These are phyloP conservation scores for Coemansia sp. DNA, from an alignment of 192 early-diverging fungal species.

Conservation along the genomic window DNA sequence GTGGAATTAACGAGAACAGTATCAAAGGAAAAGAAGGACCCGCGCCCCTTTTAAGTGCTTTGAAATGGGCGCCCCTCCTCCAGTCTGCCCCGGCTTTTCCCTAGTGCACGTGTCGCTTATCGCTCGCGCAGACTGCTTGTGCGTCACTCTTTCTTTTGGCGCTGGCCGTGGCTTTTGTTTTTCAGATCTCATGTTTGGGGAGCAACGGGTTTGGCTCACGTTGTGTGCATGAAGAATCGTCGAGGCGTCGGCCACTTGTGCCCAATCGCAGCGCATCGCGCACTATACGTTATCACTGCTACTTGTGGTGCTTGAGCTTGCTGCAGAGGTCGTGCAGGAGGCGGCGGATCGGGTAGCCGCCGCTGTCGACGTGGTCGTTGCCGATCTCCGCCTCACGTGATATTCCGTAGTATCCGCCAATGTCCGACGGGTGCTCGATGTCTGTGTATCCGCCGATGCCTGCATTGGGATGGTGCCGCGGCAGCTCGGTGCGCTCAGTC, in stretches of 20 bases:
- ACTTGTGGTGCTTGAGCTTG: neutral
- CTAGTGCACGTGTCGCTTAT: constrained; percentile 2
- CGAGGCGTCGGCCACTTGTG: neutral
- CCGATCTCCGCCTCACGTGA: constrained; percentile 29
- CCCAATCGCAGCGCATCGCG: neutral
- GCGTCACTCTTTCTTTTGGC: neutral
- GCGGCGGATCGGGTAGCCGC: constrained; percentile 3
- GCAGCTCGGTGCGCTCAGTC: constrained; percentile 5
- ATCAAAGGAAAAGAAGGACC: constrained; percentile 1
- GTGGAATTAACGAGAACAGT: neutral
- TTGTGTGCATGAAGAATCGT: neutral
- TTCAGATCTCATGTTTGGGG: neutral
- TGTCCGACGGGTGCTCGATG: constrained; percentile 20
- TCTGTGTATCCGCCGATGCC: constrained; percentile 29
- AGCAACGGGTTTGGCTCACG: neutral
- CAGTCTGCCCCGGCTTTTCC: neutral
- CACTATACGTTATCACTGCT: neutral
- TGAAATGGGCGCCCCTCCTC: neutral
- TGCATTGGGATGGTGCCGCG: constrained; percentile 21
- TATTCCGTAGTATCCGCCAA: constrained; percentile 32
- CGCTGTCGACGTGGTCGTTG: constrained; percentile 24
- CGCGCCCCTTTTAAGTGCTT: neutral
- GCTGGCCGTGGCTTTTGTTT: neutral
- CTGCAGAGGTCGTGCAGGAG: constrained; percentile 3
- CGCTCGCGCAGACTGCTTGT: neutral